phyloP scores from a whole-genome alignment of 306 rosid genomes.

The Rosa multiflora region DNA sequence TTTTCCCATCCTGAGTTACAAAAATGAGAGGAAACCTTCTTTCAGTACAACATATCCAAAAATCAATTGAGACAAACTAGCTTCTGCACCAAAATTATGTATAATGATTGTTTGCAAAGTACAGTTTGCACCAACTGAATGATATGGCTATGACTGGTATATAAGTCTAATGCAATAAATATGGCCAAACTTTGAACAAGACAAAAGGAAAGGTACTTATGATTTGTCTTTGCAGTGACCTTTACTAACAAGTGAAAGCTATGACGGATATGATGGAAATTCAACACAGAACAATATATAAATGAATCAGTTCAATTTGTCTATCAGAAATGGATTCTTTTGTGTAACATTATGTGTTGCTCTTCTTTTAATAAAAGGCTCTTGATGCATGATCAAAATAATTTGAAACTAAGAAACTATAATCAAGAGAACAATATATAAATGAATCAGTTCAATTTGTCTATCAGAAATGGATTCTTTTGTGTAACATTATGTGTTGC shows the following conservation, averaged over 20 bases:
- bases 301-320: no score
- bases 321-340: no score
- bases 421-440: background rate
- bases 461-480: no score
- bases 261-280: background rate
- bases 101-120: background rate
- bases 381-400: slow-evolving; percentile 13
- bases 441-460: no score
- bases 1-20: slow-evolving; percentile 58
- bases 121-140: background rate
- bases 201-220: background rate
- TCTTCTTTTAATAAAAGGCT: background rate
- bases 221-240: background rate
- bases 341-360: no score
- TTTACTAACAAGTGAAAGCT: no score
- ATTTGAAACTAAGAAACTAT: slow-evolving; percentile 10
- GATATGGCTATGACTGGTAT: background rate
- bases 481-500: no score
- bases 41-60: background rate
- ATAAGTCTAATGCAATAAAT: background rate
- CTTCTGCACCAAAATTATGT: background rate
- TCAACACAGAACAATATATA: background rate
- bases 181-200: background rate
- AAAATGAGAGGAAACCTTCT: slow-evolving; percentile 10
- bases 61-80: background rate